Evolutionary conservation across 768 basidiomycete species (phyloP), one percentile per base, ranked within the genome.

Genomic region (Guyanaporus albipodus): DNA sequence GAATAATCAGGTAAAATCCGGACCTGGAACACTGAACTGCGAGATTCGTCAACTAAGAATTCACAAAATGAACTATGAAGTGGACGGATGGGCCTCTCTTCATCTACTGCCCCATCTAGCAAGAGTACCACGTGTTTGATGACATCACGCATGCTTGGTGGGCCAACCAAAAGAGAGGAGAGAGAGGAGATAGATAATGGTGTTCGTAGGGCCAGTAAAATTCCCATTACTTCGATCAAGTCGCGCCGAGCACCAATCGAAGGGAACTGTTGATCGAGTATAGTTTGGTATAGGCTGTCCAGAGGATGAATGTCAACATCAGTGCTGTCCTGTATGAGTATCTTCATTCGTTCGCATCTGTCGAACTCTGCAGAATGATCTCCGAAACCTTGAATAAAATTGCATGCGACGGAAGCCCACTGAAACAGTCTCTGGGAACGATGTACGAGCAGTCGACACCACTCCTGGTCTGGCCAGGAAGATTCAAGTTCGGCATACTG

Each of bases 61-160:
- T 72, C 70, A 4, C 50, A 49, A 39, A 71, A 70, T 3, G 70
- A 70, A 14, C 63, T 56, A 46, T 71, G 70, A 15, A 70, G 58
- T 2, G 63, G 56, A 5, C 54, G 58, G 33, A 69, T 56, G 12
- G 56, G 57, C 27, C 54, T 59, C 10, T 43, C 28, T 27, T 52
- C 38, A 6, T 55, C 41, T 8, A 44, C 18, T 4, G 46, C 38
- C n/a, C 64, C 61, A 14, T 57, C 59, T 4, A 67, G 43, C 26
- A 65, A 38, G 2, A 59, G 54, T 15, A 54, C 62, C 32, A 63
- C 31, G 2, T 43, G 50, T 33, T 42, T 44, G 17, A 67, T 39
- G 33, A 61, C 53, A 17, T 49, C 48, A 23, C 45, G 50, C 15
- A 58, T 45, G 6, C 40, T 46, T 17, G 32, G 21, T 8, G 49